Base-by-base conservation (phyloP, 768 basidiomycete species). In the Podaxis rugospora region DNA sequence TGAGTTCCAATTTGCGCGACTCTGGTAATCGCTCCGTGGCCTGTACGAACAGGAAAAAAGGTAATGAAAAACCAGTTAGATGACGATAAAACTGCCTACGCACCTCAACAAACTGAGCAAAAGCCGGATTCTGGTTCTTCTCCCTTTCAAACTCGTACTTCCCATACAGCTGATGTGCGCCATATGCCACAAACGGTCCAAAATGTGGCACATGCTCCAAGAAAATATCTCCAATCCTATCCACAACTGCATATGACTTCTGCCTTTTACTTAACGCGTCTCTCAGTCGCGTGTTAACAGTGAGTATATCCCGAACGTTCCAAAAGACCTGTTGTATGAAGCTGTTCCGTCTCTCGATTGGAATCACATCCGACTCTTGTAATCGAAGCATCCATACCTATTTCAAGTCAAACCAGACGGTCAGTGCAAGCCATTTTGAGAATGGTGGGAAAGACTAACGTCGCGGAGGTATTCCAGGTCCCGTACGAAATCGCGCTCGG, bases 141-240 rank as follows among this genome's bases (percentile, higher is more conserved):
- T 98, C 97, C 81, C 93, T 96, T 79, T 99, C 97, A 72, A 99
- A 98, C 75, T 98, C 95, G 71, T 93, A 98, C 74, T 98, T 99
- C 11, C 97, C 97, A 69, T 96, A 98, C 59, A 98, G 77, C 73
- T 99, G 97, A 70, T 98, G 96, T 7, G 94, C 88, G 47, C 96
- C 97, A 68, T 98, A 99, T 36, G 85, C 86, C 51, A 98, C 95
- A 68, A 98, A 99, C 1, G 97, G 97, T 9, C 79, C 84, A 66
- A 99, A 97, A 69, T 89, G 83, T 0, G 92, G 92, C 1, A 95
- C 92, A 21, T 83, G 77, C 35, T 98, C 95, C 49, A 93, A 75
- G 25, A 98, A 82, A 61, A 98, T 86, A 74, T 99, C 97, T 0
- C 93, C 93, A 58, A 99, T 90, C 57, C 85, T 80, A 67, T 95